Conservation (phyloP, 176 grass and related monocot species). For the Eleusine indica region DNA sequence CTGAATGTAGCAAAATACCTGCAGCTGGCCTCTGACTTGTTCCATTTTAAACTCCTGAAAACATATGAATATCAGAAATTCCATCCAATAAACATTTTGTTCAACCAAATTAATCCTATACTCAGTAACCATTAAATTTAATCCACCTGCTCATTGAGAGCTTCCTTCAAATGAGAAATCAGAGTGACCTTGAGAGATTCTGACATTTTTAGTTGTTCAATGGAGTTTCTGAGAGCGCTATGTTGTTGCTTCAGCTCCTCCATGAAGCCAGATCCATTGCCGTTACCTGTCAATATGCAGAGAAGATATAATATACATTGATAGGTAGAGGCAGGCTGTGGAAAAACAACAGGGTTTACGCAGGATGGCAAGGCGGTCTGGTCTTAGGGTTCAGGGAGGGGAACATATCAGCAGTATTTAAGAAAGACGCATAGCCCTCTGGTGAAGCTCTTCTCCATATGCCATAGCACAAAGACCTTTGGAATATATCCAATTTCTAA, state of each 20-base stretch:
- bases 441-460: not conserved
- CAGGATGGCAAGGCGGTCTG: not conserved
- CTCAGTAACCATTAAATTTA: slow-evolving; percentile 10
- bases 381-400: not conserved
- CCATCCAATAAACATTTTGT: slow-evolving; percentile 22
- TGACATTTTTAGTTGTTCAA: slow-evolving; percentile 70
- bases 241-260: slow-evolving; percentile 72
- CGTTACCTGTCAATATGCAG: slow-evolving; percentile 54
- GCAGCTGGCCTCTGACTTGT: slow-evolving; percentile 64
- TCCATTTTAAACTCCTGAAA: slow-evolving; percentile 74
- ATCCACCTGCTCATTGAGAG: slow-evolving; percentile 81
- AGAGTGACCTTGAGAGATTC: slow-evolving; percentile 72
- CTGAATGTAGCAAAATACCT: slow-evolving; percentile 53
- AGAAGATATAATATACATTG: slow-evolving; percentile 22
- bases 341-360: not conserved
- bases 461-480: not conserved
- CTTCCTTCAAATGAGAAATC: slow-evolving; percentile 72
- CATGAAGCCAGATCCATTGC: slow-evolving; percentile 52
- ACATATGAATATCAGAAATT: slow-evolving; percentile 32
- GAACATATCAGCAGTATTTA: not conserved
- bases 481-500: not conserved
- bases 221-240: slow-evolving; percentile 66
- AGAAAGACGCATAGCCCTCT: not conserved
- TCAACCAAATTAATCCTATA: slow-evolving; percentile 25
- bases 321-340: not conserved